These are phyloP conservation scores for Colletotrichum euphorbiae DNA, from an alignment of 2,329 filamentous ascomycete genomes.

Conservation along the genomic window DNA sequence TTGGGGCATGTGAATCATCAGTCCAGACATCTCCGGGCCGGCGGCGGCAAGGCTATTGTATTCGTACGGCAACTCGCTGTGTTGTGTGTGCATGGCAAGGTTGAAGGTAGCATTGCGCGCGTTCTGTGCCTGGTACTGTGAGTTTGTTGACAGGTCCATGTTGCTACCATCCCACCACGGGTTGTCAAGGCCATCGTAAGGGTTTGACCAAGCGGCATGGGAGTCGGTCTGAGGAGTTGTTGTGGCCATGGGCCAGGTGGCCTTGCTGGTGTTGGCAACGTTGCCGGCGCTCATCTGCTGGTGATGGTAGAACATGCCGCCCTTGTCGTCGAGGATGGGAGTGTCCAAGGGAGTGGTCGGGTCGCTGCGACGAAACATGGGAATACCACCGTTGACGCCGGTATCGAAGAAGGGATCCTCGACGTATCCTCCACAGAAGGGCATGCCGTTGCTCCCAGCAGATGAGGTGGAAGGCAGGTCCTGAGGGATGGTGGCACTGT, in stretches of 20 bases:
- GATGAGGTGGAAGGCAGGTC: slow-evolving; percentile 33
- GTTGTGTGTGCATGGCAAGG: slow-evolving; percentile 55
- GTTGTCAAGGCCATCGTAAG: slow-evolving; percentile 39
- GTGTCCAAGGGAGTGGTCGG: slow-evolving; percentile 54
- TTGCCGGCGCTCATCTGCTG: slow-evolving; percentile 39
- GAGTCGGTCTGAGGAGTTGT: slow-evolving; percentile 35
- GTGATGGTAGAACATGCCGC: slow-evolving; percentile 46
- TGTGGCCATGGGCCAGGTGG: slow-evolving; percentile 43
- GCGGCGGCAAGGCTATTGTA: slow-evolving; percentile 48
- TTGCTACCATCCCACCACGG: slow-evolving; percentile 50
- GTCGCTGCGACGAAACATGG: slow-evolving; percentile 46
- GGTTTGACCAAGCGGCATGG: slow-evolving; percentile 38
- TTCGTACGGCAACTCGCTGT: slow-evolving; percentile 55
- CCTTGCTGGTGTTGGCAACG: slow-evolving; percentile 42
- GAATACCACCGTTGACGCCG: slow-evolving; percentile 40
- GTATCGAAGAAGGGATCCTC: slow-evolving; percentile 55
- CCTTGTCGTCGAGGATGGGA: slow-evolving; percentile 48
- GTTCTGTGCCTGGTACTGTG: slow-evolving; percentile 49
- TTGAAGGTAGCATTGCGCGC: slow-evolving; percentile 51
- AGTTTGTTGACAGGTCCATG: slow-evolving; percentile 45
- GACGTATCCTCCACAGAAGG: slow-evolving; percentile 51
- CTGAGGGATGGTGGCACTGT: slow-evolving; percentile 45
- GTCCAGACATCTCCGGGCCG: slow-evolving; percentile 49
- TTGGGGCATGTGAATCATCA: slow-evolving; percentile 68
- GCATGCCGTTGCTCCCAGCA: slow-evolving; percentile 28